Conservation (phyloP, 129 eudicot genomes). For the Centrapalus pauciflorus region DNA sequence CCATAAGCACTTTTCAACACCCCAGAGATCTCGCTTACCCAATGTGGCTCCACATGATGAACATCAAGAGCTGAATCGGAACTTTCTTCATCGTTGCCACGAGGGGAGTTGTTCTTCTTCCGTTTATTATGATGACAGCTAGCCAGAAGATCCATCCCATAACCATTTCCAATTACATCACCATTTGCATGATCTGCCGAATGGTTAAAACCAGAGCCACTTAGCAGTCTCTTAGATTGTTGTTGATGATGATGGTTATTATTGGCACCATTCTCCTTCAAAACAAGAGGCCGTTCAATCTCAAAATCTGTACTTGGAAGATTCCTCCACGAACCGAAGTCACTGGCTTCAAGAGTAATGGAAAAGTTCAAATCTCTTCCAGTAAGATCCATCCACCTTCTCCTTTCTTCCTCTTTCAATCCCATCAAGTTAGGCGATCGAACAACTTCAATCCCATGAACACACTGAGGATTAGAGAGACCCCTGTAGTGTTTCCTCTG, state of each 20-base stretch:
- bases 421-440: slow-evolving; percentile 51
- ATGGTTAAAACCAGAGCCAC: slow-evolving; percentile 49
- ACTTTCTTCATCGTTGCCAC: slow-evolving; percentile 52
- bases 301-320: slow-evolving; percentile 68
- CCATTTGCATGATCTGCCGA: slow-evolving; percentile 41
- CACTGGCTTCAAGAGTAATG: slow-evolving; percentile 63
- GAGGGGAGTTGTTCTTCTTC: slow-evolving; percentile 41
- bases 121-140: slow-evolving; percentile 39
- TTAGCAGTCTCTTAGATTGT: slow-evolving; percentile 41
- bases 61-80: slow-evolving; percentile 38
- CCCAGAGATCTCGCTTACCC: slow-evolving; percentile 62
- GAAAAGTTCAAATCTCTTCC: slow-evolving; percentile 67
- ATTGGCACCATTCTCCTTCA: slow-evolving; percentile 24
- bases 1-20: slow-evolving; percentile 53
- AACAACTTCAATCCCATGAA: slow-evolving; percentile 76
- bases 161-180: slow-evolving; percentile 29
- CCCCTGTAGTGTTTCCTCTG: slow-evolving; percentile 80
- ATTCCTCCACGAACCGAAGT: slow-evolving; percentile 71
- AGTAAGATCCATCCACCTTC: slow-evolving; percentile 69
- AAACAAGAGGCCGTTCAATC: slow-evolving; percentile 49
- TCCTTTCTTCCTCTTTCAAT: slow-evolving; percentile 71
- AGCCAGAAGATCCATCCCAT: slow-evolving; percentile 46
- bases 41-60: slow-evolving; percentile 44
- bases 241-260: slow-evolving; percentile 18
- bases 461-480: slow-evolving; percentile 79